These are phyloP conservation scores for Diaporthe sp. DNA, from an alignment of 2,329 filamentous ascomycete species.

Conservation along the genomic window DNA sequence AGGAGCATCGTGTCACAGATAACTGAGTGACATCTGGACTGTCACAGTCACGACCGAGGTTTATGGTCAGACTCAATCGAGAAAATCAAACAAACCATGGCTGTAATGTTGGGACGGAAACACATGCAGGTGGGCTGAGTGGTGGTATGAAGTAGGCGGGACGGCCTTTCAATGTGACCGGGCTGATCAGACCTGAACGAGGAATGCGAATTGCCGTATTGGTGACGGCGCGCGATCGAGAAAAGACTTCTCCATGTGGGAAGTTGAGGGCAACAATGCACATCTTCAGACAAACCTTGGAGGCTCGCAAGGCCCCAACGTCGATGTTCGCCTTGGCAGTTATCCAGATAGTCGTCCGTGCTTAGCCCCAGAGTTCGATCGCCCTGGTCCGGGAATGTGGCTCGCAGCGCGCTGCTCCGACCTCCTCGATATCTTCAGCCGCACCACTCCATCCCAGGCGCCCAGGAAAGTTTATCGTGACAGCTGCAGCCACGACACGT, in stretches of 20 bases:
- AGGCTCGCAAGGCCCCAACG: neutral
- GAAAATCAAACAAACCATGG: slow-evolving; percentile 5
- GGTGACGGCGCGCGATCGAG: neutral
- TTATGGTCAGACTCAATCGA: neutral
- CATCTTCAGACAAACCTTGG: neutral
- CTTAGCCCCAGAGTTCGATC: neutral
- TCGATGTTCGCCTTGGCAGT: neutral
- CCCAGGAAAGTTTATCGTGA: neutral
- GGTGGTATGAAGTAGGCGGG: neutral
- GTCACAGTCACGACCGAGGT: neutral
- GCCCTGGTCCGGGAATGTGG: neutral
- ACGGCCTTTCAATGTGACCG: neutral
- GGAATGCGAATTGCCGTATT: slow-evolving; percentile 13
- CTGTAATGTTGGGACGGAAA: slow-evolving; percentile 11
- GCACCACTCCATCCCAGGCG: neutral
- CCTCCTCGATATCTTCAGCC: slow-evolving; percentile 7
- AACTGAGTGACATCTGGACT: neutral
- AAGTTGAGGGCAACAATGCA: slow-evolving; percentile 4
- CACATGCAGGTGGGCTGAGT: neutral
- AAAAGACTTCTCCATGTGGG: slow-evolving; percentile 1
- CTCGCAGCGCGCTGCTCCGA: neutral
- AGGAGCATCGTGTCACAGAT: slow-evolving; percentile 8
- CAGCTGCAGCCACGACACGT: neutral
- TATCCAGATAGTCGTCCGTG: neutral
- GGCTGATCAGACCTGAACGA: neutral